A percentile compares a stretch with the other conserved stretches of the same genome.
phyloP scores from a whole-genome alignment of 495 filamentous ascomycete genomes.

The Aspergillus wentii region DNA sequence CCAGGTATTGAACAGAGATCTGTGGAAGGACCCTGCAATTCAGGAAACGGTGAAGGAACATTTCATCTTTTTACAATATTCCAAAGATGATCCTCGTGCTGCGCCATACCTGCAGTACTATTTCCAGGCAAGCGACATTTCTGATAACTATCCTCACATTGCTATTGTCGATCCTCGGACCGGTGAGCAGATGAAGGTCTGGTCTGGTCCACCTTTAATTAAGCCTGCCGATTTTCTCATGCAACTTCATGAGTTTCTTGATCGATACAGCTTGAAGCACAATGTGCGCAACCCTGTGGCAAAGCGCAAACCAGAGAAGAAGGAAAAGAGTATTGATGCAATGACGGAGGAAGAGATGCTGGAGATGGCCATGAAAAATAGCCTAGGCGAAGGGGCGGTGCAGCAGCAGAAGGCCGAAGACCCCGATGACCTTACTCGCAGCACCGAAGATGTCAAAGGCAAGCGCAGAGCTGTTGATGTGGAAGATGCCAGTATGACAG shows the following conservation, averaged over 20 bases:
- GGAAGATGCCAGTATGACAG: slow-evolving; percentile 32
- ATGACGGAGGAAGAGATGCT: slow-evolving; percentile 98
- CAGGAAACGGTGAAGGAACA: slow-evolving; percentile 79
- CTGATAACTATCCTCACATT: slow-evolving; percentile 88
- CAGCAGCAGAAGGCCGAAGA: slow-evolving; percentile 50
- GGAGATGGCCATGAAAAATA: slow-evolving; percentile 86
- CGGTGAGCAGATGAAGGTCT: slow-evolving; percentile 94
- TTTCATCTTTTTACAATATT: slow-evolving; percentile 92
- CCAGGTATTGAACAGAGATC: slow-evolving; percentile 85
- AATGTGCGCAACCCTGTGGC: slow-evolving; percentile 90
- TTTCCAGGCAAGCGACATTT: slow-evolving; percentile 65
- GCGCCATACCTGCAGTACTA: slow-evolving; percentile 84
- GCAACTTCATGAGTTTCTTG: slow-evolving; percentile 90
- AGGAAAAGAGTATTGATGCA: slow-evolving; percentile 67
- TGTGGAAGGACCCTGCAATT: slow-evolving; percentile 84
- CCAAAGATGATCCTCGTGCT: slow-evolving; percentile 71
- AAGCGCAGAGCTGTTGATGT: slow-evolving; percentile 55
- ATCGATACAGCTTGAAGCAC: slow-evolving; percentile 83
- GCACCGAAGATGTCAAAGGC: slow-evolving; percentile 51
- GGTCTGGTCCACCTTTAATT: slow-evolving; percentile 79
- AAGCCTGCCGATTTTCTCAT: slow-evolving; percentile 77
- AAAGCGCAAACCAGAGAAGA: slow-evolving; percentile 68
- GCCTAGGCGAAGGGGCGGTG: slow-evolving; percentile 46
- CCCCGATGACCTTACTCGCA: slow-evolving; percentile 80
- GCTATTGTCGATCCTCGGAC: slow-evolving; percentile 94